phyloP scores from a whole-genome alignment of 225 moss, liverwort and hornwort species.

The Antitrichia curtipendula region DNA sequence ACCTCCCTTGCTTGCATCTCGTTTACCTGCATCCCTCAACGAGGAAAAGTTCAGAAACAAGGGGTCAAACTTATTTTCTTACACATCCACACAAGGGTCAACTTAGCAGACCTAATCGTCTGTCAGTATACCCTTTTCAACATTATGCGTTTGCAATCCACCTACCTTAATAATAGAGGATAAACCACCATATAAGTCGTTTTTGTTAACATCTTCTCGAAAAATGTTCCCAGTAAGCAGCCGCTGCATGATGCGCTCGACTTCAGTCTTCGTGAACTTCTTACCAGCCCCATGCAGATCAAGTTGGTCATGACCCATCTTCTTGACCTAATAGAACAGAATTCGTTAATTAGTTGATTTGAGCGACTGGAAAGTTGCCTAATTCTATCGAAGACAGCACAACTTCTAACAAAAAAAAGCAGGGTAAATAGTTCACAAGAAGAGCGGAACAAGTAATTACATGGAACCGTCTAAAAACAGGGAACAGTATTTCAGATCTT shows the following conservation, averaged over 20 bases:
- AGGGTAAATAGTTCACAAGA: background rate
- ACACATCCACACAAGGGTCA: background rate
- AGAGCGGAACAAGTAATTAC: background rate
- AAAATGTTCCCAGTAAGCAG: constrained; percentile 72
- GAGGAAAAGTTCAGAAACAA: background rate
- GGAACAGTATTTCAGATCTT: background rate
- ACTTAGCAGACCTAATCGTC: background rate
- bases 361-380: background rate
- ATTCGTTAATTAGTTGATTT: background rate
- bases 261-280: constrained; percentile 66
- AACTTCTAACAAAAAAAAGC: background rate
- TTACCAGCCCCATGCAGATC: constrained; percentile 89
- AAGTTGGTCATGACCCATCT: constrained; percentile 62
- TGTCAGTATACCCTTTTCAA: background rate
- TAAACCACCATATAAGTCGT: constrained; percentile 71
- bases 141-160: background rate
- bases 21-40: constrained; percentile 41
- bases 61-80: background rate
- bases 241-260: constrained; percentile 79
- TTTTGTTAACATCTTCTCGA: constrained; percentile 80
- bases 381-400: background rate
- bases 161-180: constrained; percentile 80
- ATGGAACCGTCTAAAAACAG: background rate
- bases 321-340: constrained; percentile 57
- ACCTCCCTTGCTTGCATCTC: constrained; percentile 50